Conservation (phyloP, 208 protist species). For the Crithidia fasciculata region DNA sequence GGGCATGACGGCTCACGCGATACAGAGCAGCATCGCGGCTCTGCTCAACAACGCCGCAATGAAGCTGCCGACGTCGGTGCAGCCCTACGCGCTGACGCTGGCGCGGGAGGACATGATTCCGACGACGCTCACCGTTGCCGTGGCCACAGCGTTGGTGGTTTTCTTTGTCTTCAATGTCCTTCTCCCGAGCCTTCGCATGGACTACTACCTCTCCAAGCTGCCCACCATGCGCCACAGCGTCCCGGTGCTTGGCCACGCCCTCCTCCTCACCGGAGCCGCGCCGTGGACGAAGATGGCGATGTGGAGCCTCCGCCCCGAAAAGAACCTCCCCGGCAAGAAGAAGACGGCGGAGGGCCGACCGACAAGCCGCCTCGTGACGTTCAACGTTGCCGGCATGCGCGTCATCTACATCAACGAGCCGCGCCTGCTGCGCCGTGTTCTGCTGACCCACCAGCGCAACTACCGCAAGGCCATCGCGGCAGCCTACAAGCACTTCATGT, state of each 20-base stretch:
- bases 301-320: conserved; percentile 76
- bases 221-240: conserved; percentile 67
- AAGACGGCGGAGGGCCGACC: conserved; percentile 7
- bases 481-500: conserved; percentile 92
- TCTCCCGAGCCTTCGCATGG: conserved; percentile 63
- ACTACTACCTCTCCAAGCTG: conserved; percentile 70
- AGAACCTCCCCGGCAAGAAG: conserved; percentile 35
- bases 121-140: conserved; percentile 19
- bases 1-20: conserved; percentile 11
- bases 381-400: conserved; percentile 78
- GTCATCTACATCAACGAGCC: conserved; percentile 89
- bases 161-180: conserved; percentile 57
- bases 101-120: conserved; percentile 16
- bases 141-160: conserved; percentile 40
- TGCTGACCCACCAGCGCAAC: conserved; percentile 85
- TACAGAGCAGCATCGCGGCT: conserved; percentile 25
- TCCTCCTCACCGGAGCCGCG: conserved; percentile 60
- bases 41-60: conserved; percentile 26
- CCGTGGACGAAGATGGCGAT: conserved; percentile 82
- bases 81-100: conserved; percentile 28
- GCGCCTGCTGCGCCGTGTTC: conserved; percentile 77
- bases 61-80: conserved; percentile 22
- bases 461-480: conserved; percentile 85
- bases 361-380: conserved; percentile 65
- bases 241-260: conserved; percentile 79